Evolutionary conservation across 305 asterid species (phyloP).

Genomic region (Plantago lanceolata): DNA sequence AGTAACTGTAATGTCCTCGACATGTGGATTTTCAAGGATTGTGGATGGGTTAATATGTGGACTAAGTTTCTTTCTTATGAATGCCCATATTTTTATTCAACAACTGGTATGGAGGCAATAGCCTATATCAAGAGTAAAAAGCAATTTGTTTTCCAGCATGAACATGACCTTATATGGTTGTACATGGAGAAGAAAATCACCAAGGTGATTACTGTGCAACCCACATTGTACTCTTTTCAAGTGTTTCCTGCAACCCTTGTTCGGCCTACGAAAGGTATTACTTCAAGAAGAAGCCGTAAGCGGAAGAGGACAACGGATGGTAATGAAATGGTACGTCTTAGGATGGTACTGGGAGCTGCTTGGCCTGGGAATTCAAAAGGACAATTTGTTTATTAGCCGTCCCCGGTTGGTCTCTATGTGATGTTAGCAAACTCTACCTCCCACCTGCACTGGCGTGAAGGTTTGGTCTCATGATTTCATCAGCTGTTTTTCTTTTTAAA

Average conservation of each 20-base stretch:
- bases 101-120: neutral
- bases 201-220: neutral
- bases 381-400: no score
- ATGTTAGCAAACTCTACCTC: no score
- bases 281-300: neutral
- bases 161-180: neutral
- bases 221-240: neutral
- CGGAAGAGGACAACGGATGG: neutral
- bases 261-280: neutral
- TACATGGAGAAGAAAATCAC: neutral
- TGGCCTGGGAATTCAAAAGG: no score
- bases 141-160: neutral
- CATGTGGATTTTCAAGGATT: neutral
- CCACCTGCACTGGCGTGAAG: no score
- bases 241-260: neutral
- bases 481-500: no score
- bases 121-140: slow-evolving; percentile 7
- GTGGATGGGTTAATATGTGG: neutral
- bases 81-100: neutral
- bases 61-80: neutral
- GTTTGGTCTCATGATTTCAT: no score
- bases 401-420: no score
- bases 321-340: neutral
- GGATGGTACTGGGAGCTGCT: neutral
- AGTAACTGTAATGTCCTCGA: neutral